These are phyloP conservation scores for Colletotrichum agaves DNA, from an alignment of 2,329 filamentous ascomycete species.

Conservation along the genomic window DNA sequence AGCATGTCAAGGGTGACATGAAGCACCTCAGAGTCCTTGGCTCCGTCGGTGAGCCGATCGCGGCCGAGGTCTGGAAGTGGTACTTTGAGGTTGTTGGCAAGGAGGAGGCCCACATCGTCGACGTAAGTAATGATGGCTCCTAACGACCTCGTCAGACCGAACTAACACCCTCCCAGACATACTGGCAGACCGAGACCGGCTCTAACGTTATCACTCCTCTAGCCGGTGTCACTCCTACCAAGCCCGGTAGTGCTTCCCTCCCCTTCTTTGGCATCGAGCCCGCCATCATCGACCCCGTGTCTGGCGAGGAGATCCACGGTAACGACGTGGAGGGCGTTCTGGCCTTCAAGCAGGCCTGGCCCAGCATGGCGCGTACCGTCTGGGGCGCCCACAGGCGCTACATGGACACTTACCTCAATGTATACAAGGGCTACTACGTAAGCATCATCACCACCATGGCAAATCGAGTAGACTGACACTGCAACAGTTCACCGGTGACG, in stretches of 20 bases:
- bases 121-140: constrained; percentile 71
- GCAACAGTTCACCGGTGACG: constrained; percentile 85
- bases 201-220: constrained; percentile 96
- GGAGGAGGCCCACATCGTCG: constrained; percentile 91
- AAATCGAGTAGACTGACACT: neutral
- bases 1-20: constrained; percentile 92
- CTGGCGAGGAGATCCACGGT: constrained; percentile 90
- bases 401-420: constrained; percentile 98
- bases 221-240: constrained; percentile 92
- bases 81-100: constrained; percentile 96
- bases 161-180: constrained; percentile 71
- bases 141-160: neutral
- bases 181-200: constrained; percentile 99
- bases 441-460: constrained; percentile 51
- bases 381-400: constrained; percentile 98
- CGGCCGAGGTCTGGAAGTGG: constrained; percentile 99
- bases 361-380: constrained; percentile 97
- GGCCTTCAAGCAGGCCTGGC: constrained; percentile 97
- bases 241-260: constrained; percentile 93
- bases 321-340: constrained; percentile 98
- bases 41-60: constrained; percentile 97
- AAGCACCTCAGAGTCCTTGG: constrained; percentile 89
- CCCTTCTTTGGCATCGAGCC: constrained; percentile 99
- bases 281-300: constrained; percentile 95
- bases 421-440: constrained; percentile 98